A percentile compares a stretch with the other conserved stretches of the same genome.
phyloP scores from a whole-genome alignment of 352 stramenopile genomes.

The Phytophthora macrochlamydospora region DNA sequence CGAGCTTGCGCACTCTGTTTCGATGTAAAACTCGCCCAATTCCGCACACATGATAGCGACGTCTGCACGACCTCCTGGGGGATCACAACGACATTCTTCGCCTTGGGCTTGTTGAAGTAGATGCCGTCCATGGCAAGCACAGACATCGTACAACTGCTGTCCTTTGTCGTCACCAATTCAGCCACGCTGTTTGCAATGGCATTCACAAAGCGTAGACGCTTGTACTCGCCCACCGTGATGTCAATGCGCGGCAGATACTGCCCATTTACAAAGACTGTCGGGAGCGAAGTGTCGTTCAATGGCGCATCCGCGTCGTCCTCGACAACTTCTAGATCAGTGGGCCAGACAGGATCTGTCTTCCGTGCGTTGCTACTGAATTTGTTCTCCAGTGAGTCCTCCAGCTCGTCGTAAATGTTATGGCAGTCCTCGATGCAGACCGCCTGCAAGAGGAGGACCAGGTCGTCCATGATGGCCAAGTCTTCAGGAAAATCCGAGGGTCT shows the following conservation, averaged over 20 bases:
- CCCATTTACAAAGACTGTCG: conserved; percentile 77
- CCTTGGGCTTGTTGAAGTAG: conserved; percentile 50
- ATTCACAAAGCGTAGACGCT: conserved; percentile 75
- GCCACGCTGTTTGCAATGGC: conserved; percentile 84
- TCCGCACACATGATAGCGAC: conserved; percentile 56
- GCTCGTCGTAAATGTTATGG: conserved; percentile 59
- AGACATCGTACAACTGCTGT: conserved; percentile 51
- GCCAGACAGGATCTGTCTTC: conserved; percentile 20
- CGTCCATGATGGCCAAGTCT: conserved; percentile 62
- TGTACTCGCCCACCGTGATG: conserved; percentile 57
- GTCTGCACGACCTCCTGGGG: conserved; percentile 72
- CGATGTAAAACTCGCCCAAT: conserved; percentile 63
- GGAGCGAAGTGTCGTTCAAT: conserved; percentile 72
- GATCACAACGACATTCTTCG: conserved; percentile 61
- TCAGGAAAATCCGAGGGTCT: conserved; percentile 55
- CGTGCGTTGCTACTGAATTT: conserved; percentile 32
- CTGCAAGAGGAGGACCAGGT: conserved; percentile 72
- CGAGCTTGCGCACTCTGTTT: conserved; percentile 62
- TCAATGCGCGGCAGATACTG: conserved; percentile 70
- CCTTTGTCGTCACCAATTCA: conserved; percentile 55
- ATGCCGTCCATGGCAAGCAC: conserved; percentile 78
- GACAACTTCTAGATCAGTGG: conserved; percentile 34
- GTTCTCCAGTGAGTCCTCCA: conserved; percentile 66
- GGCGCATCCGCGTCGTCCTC: conserved; percentile 46
- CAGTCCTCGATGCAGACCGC: conserved; percentile 74